A percentile compares a stretch with the other conserved stretches of the same genome.
Conservation (phyloP, 345 rosid species). For the Melastoma malabathricum region DNA sequence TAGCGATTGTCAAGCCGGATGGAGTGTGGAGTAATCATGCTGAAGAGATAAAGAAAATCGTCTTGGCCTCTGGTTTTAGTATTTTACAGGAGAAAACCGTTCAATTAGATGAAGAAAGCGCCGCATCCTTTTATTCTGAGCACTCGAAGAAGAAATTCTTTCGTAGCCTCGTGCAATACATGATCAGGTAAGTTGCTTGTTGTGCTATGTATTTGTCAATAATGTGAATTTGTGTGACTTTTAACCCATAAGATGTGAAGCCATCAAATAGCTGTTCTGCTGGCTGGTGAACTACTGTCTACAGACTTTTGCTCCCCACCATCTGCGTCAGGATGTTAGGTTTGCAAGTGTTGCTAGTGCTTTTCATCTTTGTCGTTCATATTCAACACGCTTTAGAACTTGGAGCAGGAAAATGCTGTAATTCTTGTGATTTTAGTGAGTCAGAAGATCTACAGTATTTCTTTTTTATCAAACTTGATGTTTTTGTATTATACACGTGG, state of each 20-base stretch:
- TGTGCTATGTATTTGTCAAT: not conserved
- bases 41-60: conserved; percentile 30
- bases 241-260: not conserved
- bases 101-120: conserved; percentile 42
- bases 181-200: conserved; percentile 44
- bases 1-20: conserved; percentile 80
- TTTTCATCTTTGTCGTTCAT: too few relatives aligned
- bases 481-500: too few relatives aligned
- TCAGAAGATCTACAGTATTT: too few relatives aligned
- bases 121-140: conserved; percentile 51
- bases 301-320: too few relatives aligned
- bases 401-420: too few relatives aligned
- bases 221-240: not conserved
- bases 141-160: conserved; percentile 62
- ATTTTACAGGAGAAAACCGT: conserved; percentile 35
- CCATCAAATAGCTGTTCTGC: too few relatives aligned
- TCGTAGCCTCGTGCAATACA: conserved; percentile 46
- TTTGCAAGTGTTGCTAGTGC: too few relatives aligned
- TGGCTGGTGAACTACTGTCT: too few relatives aligned
- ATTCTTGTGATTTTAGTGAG: too few relatives aligned
- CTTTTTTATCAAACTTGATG: too few relatives aligned
- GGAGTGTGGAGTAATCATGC: conserved; percentile 56
- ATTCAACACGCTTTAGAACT: too few relatives aligned
- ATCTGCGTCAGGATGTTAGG: too few relatives aligned
- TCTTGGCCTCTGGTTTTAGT: conserved; percentile 39